Evolutionary conservation across 208 protist species (phyloP).

Genomic region (Trypanosoma caninum): DNA sequence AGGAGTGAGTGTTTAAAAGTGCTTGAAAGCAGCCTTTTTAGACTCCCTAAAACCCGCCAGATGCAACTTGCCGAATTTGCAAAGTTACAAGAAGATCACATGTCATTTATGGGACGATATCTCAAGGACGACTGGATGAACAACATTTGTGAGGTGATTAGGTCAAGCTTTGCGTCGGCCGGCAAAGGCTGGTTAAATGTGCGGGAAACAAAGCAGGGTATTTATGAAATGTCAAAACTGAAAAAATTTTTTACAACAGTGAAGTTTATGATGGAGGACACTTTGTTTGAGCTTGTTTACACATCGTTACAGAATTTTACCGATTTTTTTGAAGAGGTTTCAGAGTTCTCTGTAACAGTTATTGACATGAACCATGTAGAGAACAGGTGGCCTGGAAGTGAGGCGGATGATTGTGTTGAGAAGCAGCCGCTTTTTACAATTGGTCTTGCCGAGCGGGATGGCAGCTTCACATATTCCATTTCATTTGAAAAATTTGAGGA

Average conservation of each 20-base stretch:
- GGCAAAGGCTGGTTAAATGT: constrained; percentile 99
- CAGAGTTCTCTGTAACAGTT: constrained; percentile 83
- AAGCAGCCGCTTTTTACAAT: constrained; percentile 93
- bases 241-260: constrained; percentile 97
- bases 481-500: constrained; percentile 84
- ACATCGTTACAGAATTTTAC: constrained; percentile 81
- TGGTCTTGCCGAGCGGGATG: constrained; percentile 76
- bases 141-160: constrained; percentile 88
- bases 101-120: constrained; percentile 58
- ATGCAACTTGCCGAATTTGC: constrained; percentile 87
- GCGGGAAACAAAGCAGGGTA: constrained; percentile 90
- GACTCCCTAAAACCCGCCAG: constrained; percentile 86
- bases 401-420: constrained; percentile 91
- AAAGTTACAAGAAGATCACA: constrained; percentile 79
- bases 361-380: constrained; percentile 86
- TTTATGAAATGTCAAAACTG: constrained; percentile 97
- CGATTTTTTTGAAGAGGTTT: constrained; percentile 91
- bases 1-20: constrained; percentile 88
- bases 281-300: constrained; percentile 91
- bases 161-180: constrained; percentile 83
- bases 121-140: constrained; percentile 91
- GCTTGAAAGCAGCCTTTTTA: constrained; percentile 86
- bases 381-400: constrained; percentile 90
- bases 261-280: constrained; percentile 98
- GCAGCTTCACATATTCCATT: constrained; percentile 86